Conservation (phyloP, 805 yeast genomes). For the Starmerella roubikii region DNA sequence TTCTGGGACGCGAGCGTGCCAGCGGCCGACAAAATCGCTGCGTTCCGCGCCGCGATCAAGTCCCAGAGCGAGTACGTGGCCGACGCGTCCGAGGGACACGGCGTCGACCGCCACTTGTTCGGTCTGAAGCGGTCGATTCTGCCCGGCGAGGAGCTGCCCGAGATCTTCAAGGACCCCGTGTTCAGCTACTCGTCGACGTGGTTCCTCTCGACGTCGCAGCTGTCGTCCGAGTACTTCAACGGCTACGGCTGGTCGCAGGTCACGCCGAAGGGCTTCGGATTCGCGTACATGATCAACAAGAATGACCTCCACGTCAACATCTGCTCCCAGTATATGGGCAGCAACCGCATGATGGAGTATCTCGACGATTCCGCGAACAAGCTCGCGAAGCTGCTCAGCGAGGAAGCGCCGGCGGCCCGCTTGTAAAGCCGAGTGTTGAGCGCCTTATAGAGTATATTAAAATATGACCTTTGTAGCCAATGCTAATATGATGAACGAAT, state of each 20-base stretch:
- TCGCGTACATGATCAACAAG: constrained; percentile 82
- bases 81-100: constrained; percentile 71
- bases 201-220: constrained; percentile 80
- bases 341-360: constrained; percentile 42
- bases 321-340: constrained; percentile 49
- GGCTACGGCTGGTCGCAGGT: constrained; percentile 97
- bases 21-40: constrained; percentile 42
- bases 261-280: constrained; percentile 82
- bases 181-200: constrained; percentile 67
- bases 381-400: constrained; percentile 47
- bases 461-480: no score
- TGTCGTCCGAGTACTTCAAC: constrained; percentile 70
- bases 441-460: no score
- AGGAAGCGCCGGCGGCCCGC: constrained; percentile 26
- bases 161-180: constrained; percentile 60
- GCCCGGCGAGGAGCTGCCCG: constrained; percentile 46
- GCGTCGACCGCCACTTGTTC: constrained; percentile 86
- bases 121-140: constrained; percentile 66
- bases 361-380: constrained; percentile 71
- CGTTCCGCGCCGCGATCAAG: constrained; percentile 58
- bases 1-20: constrained; percentile 49
- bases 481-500: no score
- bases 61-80: constrained; percentile 63
- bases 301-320: constrained; percentile 79
- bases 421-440: no score